Percentiles rank a stretch among this genome's conserved stretches.
Evolutionary conservation across 2,329 filamentous ascomycete genomes (phyloP).

Genomic region (Aspergillus uvarum): DNA sequence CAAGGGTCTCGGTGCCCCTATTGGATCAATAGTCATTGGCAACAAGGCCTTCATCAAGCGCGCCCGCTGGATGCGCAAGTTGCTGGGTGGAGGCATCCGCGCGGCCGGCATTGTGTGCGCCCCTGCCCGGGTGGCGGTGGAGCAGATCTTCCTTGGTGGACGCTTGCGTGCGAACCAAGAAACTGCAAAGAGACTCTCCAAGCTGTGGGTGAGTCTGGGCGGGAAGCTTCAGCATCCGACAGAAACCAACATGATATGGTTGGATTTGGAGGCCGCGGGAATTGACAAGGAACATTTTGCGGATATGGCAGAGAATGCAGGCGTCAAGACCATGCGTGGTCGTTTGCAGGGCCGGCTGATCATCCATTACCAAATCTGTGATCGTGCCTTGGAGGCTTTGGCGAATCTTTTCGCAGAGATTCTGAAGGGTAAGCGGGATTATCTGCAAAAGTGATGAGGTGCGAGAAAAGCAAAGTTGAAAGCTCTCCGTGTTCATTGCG

Average conservation of each 20-base stretch:
- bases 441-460: background rate
- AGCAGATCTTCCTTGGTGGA: constrained; percentile 68
- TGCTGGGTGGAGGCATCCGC: constrained; percentile 71
- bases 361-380: background rate
- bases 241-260: constrained; percentile 6
- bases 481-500: too few relatives aligned
- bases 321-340: background rate
- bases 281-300: too few relatives aligned
- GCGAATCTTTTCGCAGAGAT: background rate
- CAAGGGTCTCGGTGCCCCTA: constrained; percentile 73
- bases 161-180: constrained; percentile 57
- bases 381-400: background rate
- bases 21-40: constrained; percentile 68
- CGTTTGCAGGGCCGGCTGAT: background rate
- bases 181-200: constrained; percentile 57
- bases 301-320: too few relatives aligned
- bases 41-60: constrained; percentile 55
- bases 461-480: background rate
- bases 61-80: constrained; percentile 68
- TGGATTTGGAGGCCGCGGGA: background rate
- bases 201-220: constrained; percentile 63
- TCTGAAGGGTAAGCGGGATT: background rate
- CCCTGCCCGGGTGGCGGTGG: constrained; percentile 67
- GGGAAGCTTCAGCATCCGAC: constrained; percentile 53
- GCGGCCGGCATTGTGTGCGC: constrained; percentile 71